These are phyloP conservation scores for Acidomyces sp. DNA, from an alignment of 495 filamentous ascomycete species.

Conservation along the genomic window DNA sequence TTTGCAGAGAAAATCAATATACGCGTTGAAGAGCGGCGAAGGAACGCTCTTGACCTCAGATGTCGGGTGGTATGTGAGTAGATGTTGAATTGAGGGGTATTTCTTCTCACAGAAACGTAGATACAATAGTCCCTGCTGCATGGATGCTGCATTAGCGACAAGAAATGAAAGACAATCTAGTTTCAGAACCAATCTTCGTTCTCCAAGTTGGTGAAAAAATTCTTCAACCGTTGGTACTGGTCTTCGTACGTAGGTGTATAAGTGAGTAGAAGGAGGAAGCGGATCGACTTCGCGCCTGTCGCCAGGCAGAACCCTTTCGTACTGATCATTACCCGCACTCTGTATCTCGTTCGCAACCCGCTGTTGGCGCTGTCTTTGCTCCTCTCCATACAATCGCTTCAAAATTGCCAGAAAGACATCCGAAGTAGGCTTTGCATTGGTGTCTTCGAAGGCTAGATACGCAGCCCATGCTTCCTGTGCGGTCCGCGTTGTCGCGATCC, in stretches of 20 bases:
- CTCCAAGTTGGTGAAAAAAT: constrained; percentile 42
- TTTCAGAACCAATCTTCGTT: constrained; percentile 33
- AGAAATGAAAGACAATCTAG: constrained; percentile 36
- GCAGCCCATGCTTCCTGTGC: constrained; percentile 59
- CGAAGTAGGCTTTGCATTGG: constrained; percentile 8
- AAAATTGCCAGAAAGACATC: constrained; percentile 48
- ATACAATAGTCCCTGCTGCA: constrained; percentile 32
- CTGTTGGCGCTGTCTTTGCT: constrained; percentile 18
- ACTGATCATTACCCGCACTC: too few species aligned
- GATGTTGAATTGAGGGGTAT: neutral
- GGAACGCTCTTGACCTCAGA: constrained; percentile 19
- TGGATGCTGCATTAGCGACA: constrained; percentile 32
- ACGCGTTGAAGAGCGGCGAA: constrained; percentile 35
- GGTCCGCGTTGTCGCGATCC: constrained; percentile 53
- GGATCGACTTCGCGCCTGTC: constrained; percentile 47
- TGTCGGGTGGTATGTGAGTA: neutral
- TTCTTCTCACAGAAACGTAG: constrained; percentile 25
- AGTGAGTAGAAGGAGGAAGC: constrained; percentile 42
- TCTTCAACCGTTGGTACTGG: constrained; percentile 42
- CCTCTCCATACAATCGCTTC: constrained; percentile 41
- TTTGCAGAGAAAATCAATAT: constrained; percentile 36
- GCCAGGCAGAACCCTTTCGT: constrained; percentile 42
- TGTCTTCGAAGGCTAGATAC: constrained; percentile 44
- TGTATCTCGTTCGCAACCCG: too few species aligned
- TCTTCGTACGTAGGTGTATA: constrained; percentile 43